These are phyloP conservation scores for Fusarium sambucinum DNA, from an alignment of 2,329 filamentous ascomycete species.

Conservation along the genomic window DNA sequence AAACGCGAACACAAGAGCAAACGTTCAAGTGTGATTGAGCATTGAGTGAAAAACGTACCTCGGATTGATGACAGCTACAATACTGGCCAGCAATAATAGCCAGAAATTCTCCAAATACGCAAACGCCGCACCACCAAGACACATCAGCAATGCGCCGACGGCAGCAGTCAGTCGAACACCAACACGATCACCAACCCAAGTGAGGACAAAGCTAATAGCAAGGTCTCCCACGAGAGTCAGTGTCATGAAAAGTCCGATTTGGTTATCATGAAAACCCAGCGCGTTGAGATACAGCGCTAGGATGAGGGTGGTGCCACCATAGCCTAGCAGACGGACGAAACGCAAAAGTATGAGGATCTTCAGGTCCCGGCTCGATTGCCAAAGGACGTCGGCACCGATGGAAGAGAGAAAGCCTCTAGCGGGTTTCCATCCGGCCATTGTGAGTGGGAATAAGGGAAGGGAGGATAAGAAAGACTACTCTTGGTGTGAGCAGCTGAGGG, in stretches of 20 bases:
- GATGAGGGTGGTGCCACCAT: constrained; percentile 41
- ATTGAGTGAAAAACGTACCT: constrained; percentile 21
- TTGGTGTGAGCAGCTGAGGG: not conserved
- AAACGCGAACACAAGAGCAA: not conserved
- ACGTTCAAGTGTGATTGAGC: not conserved
- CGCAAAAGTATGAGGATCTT: constrained; percentile 40
- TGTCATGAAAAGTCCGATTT: constrained; percentile 43
- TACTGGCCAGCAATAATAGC: constrained; percentile 34
- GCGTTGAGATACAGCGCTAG: constrained; percentile 42
- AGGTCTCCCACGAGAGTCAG: constrained; percentile 40
- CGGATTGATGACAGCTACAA: constrained; percentile 39
- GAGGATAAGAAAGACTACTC: not conserved
- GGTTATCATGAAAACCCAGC: constrained; percentile 31
- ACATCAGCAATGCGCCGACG: constrained; percentile 38
- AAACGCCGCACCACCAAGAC: constrained; percentile 31
- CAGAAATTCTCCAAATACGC: constrained; percentile 40
- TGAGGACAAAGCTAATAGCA: constrained; percentile 43
- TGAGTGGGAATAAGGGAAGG: not conserved
- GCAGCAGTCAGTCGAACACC: constrained; percentile 31
- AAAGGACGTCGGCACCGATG: constrained; percentile 38
- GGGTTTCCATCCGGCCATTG: constrained; percentile 21
- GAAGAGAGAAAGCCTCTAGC: constrained; percentile 21
- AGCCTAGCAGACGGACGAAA: constrained; percentile 39
- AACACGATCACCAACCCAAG: constrained; percentile 37
- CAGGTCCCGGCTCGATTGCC: constrained; percentile 37